Evolutionary conservation across 805 yeast species (phyloP).

Genomic region (Danielia reshetovae): DNA sequence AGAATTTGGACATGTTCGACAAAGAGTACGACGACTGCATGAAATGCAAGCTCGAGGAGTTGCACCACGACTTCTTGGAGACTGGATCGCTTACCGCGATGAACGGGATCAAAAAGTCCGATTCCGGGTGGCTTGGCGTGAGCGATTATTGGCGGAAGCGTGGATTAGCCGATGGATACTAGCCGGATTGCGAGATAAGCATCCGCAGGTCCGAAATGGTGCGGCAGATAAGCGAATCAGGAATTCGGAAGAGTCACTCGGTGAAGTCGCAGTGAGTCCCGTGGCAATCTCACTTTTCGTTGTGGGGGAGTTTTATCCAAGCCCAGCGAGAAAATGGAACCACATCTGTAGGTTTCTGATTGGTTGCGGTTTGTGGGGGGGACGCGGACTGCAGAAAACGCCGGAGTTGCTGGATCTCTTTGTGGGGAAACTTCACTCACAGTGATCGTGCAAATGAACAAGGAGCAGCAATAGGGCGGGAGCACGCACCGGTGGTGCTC

Average conservation of each 20-base stretch:
- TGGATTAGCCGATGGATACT: conserved; percentile 61
- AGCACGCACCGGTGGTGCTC: too few relatives aligned
- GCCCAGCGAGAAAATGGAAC: too few relatives aligned
- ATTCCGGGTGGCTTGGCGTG: conserved; percentile 60
- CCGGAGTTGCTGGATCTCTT: background rate
- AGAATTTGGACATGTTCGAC: conserved; percentile 42
- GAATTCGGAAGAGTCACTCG: too few relatives aligned
- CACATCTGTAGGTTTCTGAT: background rate
- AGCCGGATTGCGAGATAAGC: background rate
- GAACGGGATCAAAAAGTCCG: conserved; percentile 44
- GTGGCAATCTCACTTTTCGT: too few relatives aligned
- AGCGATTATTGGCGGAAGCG: conserved; percentile 88
- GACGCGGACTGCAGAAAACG: background rate
- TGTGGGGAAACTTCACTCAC: too few relatives aligned
- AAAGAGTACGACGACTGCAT: conserved; percentile 24
- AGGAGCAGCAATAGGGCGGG: too few relatives aligned
- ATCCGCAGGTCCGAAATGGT: background rate
- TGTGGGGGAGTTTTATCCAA: too few relatives aligned
- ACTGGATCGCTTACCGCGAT: conserved; percentile 38
- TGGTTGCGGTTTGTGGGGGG: background rate
- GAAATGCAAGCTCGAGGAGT: conserved; percentile 9
- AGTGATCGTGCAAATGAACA: too few relatives aligned
- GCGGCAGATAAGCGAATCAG: too few relatives aligned
- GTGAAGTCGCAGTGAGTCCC: too few relatives aligned
- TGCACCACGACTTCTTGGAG: conserved; percentile 26